Base-by-base conservation (phyloP, 2,329 filamentous ascomycete species). In the Exophiala aquamarina region DNA sequence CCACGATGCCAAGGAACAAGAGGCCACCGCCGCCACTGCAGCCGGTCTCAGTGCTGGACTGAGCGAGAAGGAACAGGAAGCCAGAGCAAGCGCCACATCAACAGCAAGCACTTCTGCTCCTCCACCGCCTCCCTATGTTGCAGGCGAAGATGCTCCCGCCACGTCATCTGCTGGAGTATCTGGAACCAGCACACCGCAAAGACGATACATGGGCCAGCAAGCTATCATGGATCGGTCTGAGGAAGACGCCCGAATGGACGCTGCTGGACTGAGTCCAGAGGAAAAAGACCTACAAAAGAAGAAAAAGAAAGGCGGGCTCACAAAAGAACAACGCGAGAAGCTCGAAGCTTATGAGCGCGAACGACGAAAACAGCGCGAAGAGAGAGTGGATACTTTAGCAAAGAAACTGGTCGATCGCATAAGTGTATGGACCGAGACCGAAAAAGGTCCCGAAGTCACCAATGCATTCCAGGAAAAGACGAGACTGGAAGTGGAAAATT, bases 401-500 rank as follows among this genome's bases (percentile, higher is more conserved):
- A 83, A 83, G 66, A 97, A 97, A 72, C 79, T 98, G 18, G 73
- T 93, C 50, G 89, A 96, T 67, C 86, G 91, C 49, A 82, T 97
- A 63, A 91, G 86, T 56, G 83, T 97, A 33, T 97, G 91, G 92
- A 96, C 93, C 4, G 93, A 98, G 75, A 96, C 92, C 3, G 93
- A 97, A 71, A 95, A 93, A 73, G 82, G 86, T 36, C 53, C 70
- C 11, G 90, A 95, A 59, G 89, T 96, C 50, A 97, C 92, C 26
- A 74, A 73, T 48, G 88, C 93, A 0, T 98, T 97, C 75, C 85
- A 91, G 66, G 89, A 92, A 66, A 96, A 98, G 80, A 96, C 88
- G 58, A 82, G 85, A 32, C 82, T 97, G 32, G 93, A 98, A 71
- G 89, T 95, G 19, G 93, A 98, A 74, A 95, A 97, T 65, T 76